These are phyloP conservation scores for Sedum album DNA, from an alignment of 164 flowering plant species.

Conservation along the genomic window DNA sequence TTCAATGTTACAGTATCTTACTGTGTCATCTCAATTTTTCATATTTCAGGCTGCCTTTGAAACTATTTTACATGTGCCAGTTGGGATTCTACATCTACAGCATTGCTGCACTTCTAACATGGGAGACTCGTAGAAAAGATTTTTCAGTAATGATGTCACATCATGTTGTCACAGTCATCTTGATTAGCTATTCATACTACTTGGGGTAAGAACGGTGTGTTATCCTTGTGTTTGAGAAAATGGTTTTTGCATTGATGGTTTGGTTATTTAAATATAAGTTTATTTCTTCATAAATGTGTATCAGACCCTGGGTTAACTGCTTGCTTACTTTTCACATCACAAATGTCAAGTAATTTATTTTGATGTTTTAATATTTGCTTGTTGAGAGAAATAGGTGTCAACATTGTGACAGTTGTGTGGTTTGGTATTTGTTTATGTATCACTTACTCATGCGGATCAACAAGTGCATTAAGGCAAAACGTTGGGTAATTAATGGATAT, in stretches of 20 bases:
- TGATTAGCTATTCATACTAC: constrained; percentile 61
- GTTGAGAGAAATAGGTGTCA: too few relatives aligned
- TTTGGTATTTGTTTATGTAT: neutral
- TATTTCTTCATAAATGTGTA: neutral
- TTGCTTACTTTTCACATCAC: neutral
- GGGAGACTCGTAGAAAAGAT: constrained; percentile 96
- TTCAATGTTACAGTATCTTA: neutral
- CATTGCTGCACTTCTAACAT: constrained; percentile 68
- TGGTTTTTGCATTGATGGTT: neutral
- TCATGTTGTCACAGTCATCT: constrained; percentile 71
- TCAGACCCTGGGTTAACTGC: neutral
- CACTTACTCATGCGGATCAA: neutral
- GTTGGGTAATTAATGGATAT: too few relatives aligned
- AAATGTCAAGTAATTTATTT: neutral
- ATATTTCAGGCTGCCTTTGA: constrained; percentile 49
- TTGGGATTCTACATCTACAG: constrained; percentile 88
- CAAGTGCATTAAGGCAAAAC: too few relatives aligned
- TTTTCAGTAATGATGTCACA: constrained; percentile 95
- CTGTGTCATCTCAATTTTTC: neutral
- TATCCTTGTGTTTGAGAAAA: neutral
- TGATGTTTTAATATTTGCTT: neutral
- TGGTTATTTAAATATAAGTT: neutral
- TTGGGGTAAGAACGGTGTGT: constrained; percentile 40
- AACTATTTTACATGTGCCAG: constrained; percentile 82
- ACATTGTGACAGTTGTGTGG: too few relatives aligned